Evolutionary conservation across 768 basidiomycete species (phyloP).

Genomic region (Tubosaeta sp.): DNA sequence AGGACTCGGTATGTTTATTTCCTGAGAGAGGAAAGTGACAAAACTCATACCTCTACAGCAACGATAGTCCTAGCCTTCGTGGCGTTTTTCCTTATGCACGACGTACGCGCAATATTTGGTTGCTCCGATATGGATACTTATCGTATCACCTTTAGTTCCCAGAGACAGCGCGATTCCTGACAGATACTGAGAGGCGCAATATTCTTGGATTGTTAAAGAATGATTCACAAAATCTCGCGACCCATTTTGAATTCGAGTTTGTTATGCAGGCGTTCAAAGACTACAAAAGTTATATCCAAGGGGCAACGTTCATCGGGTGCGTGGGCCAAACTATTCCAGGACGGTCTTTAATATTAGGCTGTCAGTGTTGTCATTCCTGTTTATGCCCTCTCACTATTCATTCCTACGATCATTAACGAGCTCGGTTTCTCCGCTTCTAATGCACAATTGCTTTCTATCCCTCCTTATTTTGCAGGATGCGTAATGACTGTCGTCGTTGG

Average conservation of each 20-base stretch:
- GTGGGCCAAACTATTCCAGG: background rate
- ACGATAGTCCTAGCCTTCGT: background rate
- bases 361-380: background rate
- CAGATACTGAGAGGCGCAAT: background rate
- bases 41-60: background rate
- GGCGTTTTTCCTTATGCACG: background rate
- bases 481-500: background rate
- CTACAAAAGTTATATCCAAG: constrained; percentile 3
- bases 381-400: background rate
- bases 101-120: background rate
- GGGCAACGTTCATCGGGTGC: background rate
- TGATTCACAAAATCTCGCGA: constrained; percentile 1
- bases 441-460: constrained; percentile 1
- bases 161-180: constrained; percentile 1
- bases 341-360: background rate
- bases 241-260: background rate
- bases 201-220: background rate
- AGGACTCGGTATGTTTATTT: background rate
- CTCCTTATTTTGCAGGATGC: background rate
- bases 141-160: background rate
- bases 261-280: background rate
- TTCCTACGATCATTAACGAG: constrained; percentile 2
- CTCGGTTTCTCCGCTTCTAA: background rate
- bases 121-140: background rate
- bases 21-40: background rate